Percentiles rank a stretch among this genome's conserved stretches.
Evolutionary conservation across 148 eudicot species (phyloP).

Genomic region (Talinum fruticosum): DNA sequence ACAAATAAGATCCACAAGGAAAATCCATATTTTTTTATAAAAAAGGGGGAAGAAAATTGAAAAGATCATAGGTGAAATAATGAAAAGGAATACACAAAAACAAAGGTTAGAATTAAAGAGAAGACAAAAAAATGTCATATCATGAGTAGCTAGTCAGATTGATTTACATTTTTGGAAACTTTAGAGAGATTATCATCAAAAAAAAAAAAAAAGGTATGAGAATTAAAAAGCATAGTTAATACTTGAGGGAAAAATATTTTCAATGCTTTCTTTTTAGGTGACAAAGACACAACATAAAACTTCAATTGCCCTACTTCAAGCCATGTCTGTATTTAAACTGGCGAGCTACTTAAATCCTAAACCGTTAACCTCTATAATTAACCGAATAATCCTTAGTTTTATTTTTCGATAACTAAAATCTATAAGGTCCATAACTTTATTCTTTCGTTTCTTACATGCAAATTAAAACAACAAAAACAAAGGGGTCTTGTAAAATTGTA

Average conservation of each 20-base stretch:
- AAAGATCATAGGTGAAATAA: neutral
- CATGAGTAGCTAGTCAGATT: constrained; percentile 1
- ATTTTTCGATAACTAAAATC: too few species aligned
- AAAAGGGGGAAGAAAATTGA: neutral
- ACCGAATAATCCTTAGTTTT: too few species aligned
- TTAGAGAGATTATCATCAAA: neutral
- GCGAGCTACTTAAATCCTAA: neutral
- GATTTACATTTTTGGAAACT: neutral
- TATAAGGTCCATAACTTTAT: too few species aligned
- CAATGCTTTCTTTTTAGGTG: neutral
- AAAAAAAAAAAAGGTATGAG: too few species aligned
- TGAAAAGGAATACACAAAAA: neutral
- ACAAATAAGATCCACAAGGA: neutral
- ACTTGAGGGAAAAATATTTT: neutral
- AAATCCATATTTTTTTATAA: too few species aligned
- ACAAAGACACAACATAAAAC: neutral
- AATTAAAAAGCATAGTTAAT: neutral
- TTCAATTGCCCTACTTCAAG: neutral
- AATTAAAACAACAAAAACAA: too few species aligned
- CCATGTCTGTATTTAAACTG: neutral
- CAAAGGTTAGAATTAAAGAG: neutral
- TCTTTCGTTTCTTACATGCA: too few species aligned
- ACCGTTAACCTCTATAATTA: neutral
- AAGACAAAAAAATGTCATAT: neutral
- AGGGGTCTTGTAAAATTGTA: too few species aligned